Base-by-base conservation (phyloP, 106 monocot species). In the Amphibolis antarctica region DNA sequence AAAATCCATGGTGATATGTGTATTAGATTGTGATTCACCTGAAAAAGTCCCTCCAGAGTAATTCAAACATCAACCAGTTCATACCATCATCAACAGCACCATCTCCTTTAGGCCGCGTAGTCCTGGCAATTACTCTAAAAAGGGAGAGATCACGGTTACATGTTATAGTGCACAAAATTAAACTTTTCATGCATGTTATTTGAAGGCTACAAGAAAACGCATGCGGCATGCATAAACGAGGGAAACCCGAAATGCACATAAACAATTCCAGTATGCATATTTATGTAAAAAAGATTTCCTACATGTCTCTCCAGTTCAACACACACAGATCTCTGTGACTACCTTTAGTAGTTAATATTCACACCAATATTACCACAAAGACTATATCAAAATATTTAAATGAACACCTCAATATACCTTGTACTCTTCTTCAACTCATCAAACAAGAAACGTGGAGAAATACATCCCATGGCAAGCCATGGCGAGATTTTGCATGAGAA, bases 401-500 rank as follows among this genome's bases (percentile, higher is more conserved):
- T 15, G 22, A 21, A 53, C 53, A 10, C 2, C 20, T 36, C 4
- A 5, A 26, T 14, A 63, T 77, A 99, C 98, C 82, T 88, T n/a
- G 85, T 78, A 70, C 75, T 75, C 67, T 83, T 99, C 75, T 88
- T 87, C 73, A 99, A 63, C 57, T 91, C 91, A 54, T 91, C 85
- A 69, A 79, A 91, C 91, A 99, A 83, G 70, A 83, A 99, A 54
- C 98, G 82, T 44, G 98, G 98, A 62, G 98, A 99, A 69, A 99
- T 85, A 58, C 98, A 91, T 59, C 98, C 98, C 60, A 71, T 82
- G 27, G 91, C 85, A 60, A 99, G 64, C 98, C 98, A 99, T 28
- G 98, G 91, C 22, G 98, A 99, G 43, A 99, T 99, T 79, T 99
- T 99, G 79, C 98, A 99, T 0, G 98, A 99, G 79, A 99, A 99